Evolutionary conservation across 441 rosid species (phyloP).

Genomic region (Croton laevigatus): DNA sequence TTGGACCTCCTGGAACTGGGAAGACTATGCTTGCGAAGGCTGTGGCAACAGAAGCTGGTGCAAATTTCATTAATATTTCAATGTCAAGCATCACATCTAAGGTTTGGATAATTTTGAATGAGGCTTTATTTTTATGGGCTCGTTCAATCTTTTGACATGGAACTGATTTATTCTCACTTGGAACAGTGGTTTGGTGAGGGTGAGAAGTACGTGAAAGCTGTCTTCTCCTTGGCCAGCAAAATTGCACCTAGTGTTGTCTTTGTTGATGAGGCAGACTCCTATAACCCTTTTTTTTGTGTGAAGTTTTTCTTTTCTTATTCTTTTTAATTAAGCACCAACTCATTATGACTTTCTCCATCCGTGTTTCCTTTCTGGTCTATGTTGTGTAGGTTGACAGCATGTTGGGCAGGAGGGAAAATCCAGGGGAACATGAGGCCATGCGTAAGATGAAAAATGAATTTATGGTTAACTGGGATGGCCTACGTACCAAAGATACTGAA

Average conservation of each 20-base stretch:
- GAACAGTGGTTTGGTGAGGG: conserved; percentile 97
- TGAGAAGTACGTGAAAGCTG: conserved; percentile 91
- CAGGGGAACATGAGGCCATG: conserved; percentile 97
- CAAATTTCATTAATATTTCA: conserved; percentile 88
- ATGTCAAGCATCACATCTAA: conserved; percentile 98
- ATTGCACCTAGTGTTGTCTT: conserved; percentile 89
- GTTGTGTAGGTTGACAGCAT: conserved; percentile 80
- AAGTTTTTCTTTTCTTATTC: background rate
- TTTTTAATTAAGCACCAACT: background rate
- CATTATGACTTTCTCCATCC: background rate
- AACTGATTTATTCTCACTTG: conserved; percentile 19
- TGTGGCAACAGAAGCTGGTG: conserved; percentile 96
- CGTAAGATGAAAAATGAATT: conserved; percentile 97
- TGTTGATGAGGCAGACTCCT: conserved; percentile 76
- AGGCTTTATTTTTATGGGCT: conserved; percentile 12
- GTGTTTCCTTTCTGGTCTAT: background rate
- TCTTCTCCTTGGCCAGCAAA: conserved; percentile 89
- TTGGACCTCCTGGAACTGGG: conserved; percentile 98
- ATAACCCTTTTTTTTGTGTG: conserved; percentile 10
- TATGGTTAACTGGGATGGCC: conserved; percentile 96
- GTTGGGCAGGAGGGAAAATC: conserved; percentile 91
- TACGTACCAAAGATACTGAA: conserved; percentile 78
- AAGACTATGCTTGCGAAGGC: conserved; percentile 97
- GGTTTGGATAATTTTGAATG: conserved; percentile 33
- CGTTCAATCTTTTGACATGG: conserved; percentile 2